phyloP scores from a whole-genome alignment of 2,329 filamentous ascomycete species.

The Pseudogymnoascus destructans region DNA sequence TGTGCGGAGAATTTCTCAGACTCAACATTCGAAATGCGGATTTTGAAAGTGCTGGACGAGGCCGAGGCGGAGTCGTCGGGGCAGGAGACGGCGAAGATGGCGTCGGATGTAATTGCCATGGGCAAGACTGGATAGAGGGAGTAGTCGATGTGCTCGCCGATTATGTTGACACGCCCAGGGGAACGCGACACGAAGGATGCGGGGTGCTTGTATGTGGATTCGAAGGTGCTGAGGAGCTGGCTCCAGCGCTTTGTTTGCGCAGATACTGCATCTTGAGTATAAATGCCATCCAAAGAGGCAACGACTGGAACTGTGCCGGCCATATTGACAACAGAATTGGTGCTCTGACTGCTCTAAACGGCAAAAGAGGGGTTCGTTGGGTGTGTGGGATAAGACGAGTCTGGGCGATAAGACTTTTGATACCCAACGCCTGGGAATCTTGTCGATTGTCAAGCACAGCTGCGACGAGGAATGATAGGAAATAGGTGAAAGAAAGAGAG shows the following conservation, averaged over 20 bases:
- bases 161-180: constrained; percentile 92
- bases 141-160: constrained; percentile 98
- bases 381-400: not conserved
- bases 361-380: constrained; percentile 11
- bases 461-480: not conserved
- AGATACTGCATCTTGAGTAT: constrained; percentile 58
- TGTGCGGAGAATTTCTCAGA: constrained; percentile 60
- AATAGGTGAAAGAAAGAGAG: not conserved
- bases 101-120: constrained; percentile 87
- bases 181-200: constrained; percentile 79
- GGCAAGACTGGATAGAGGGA: constrained; percentile 91
- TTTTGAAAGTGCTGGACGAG: constrained; percentile 41
- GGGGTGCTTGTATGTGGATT: constrained; percentile 51
- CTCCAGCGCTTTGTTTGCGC: constrained; percentile 65
- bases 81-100: constrained; percentile 65
- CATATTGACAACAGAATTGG: constrained; percentile 29
- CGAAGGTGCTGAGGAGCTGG: constrained; percentile 57
- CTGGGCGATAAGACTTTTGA: not conserved
- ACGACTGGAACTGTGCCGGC: constrained; percentile 57
- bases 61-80: constrained; percentile 34
- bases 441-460: not conserved
- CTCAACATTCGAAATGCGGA: constrained; percentile 72
- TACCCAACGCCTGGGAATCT: not conserved
- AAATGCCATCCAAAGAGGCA: constrained; percentile 66
- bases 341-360: not conserved